Base-by-base conservation (phyloP, 139 green algal species). In the Chlamydomonas applanata region DNA sequence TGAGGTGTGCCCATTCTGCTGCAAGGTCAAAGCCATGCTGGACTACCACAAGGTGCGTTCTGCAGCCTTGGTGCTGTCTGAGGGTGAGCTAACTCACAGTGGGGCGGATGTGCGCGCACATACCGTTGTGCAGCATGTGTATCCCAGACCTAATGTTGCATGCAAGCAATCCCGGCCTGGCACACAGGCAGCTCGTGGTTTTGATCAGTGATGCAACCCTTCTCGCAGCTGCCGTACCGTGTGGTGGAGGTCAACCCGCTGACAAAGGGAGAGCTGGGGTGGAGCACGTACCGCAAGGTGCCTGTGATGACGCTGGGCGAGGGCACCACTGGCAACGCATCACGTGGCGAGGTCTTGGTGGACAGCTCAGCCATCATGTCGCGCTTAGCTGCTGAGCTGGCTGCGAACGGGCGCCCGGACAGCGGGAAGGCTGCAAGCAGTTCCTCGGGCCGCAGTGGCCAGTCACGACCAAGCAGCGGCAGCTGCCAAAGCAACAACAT, bases 1-100 rank as follows among this genome's bases (percentile, higher is more conserved):
- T 69, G 96, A 98, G 73, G 90, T 97, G 0, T 99, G 96, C 83
- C 96, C 96, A 16, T 99, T 98, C 81, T 99, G 96, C 88, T 97
- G 92, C 90, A 99, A 99, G 77, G 93, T 99, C 29, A 97, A 96
- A 72, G 95, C 96, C 16, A 91, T 94, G 62, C 82, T 99, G 34
- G 96, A 99, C 77, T 98, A 93, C 71, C 80, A 97, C 79, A 93
- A 94, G 83, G 89, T 94, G 53, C 7, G 49, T 52, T 9, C 30
- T 46, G 22, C 30, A 46, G n/a, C 60, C 30, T 40, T 68, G 25
- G 17, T 68, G 25, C n/a, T n/a, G n/a, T n/a, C n/a, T n/a, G n/a
- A n/a, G n/a, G n/a, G n/a, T n/a, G n/a, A n/a, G n/a, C n/a, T n/a
- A n/a, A n/a, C n/a, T n/a, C n/a, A n/a, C n/a, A n/a, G n/a, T n/a